Conservation (phyloP, 768 basidiomycete genomes). For the Guyanaporus albipodus region DNA sequence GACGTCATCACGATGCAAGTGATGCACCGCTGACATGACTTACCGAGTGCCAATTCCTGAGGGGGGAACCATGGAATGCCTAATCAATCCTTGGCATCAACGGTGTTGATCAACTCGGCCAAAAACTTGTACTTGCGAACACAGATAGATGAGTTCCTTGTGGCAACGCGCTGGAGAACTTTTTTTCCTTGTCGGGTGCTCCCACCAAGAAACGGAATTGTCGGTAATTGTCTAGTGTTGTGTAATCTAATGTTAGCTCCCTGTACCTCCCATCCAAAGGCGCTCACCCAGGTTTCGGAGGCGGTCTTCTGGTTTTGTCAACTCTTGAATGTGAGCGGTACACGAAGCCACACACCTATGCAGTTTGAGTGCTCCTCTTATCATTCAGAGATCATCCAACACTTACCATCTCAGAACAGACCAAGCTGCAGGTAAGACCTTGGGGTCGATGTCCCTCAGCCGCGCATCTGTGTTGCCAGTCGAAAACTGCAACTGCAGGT, state of each 20-base stretch:
- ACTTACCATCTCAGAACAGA: slow-evolving; percentile 56
- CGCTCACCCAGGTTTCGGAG: slow-evolving; percentile 50
- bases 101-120: background rate
- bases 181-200: slow-evolving; percentile 67
- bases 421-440: slow-evolving; percentile 59
- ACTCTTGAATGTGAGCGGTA: slow-evolving; percentile 66
- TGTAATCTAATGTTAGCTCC: background rate
- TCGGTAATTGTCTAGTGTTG: slow-evolving; percentile 14
- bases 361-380: background rate
- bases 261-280: too few relatives aligned
- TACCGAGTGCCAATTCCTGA: slow-evolving; percentile 71
- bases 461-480: slow-evolving; percentile 51
- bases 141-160: slow-evolving; percentile 26
- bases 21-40: slow-evolving; percentile 4
- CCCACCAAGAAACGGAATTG: slow-evolving; percentile 73
- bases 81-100: slow-evolving; percentile 18
- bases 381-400: background rate
- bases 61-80: slow-evolving; percentile 68
- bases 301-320: slow-evolving; percentile 49
- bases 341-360: slow-evolving; percentile 69
- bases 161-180: slow-evolving; percentile 50
- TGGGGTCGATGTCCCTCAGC: slow-evolving; percentile 47
- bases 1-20: background rate
- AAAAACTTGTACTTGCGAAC: slow-evolving; percentile 3
- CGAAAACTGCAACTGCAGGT: slow-evolving; percentile 50